Evolutionary conservation across 768 basidiomycete genomes (phyloP).

Genomic region (Termitomyces sp.): DNA sequence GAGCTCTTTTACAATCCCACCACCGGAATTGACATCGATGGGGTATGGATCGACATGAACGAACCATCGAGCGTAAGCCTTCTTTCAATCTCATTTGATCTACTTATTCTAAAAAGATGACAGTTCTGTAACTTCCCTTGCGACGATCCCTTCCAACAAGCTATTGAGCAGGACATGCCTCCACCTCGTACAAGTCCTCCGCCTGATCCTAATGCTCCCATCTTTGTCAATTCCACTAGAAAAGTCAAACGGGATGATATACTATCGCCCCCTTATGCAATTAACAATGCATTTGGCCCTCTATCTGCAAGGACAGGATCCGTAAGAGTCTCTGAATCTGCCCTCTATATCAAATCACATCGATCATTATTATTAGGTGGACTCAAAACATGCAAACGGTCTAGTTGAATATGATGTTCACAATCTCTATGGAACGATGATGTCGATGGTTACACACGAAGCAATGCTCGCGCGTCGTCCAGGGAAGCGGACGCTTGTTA

Average conservation of each 20-base stretch:
- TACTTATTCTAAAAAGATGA: background rate
- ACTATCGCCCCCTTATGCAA: slow-evolving; percentile 55
- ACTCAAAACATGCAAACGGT: slow-evolving; percentile 55
- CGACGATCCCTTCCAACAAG: slow-evolving; percentile 57
- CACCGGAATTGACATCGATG: slow-evolving; percentile 63
- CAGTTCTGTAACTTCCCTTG: slow-evolving; percentile 69
- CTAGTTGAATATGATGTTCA: slow-evolving; percentile 61
- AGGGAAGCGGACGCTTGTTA: slow-evolving; percentile 57
- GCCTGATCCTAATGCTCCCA: slow-evolving; percentile 52
- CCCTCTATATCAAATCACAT: background rate
- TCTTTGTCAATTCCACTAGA: slow-evolving; percentile 35
- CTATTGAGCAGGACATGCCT: slow-evolving; percentile 49
- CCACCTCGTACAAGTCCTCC: slow-evolving; percentile 49
- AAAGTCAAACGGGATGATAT: slow-evolving; percentile 33
- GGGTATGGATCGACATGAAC: slow-evolving; percentile 78
- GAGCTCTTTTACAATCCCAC: slow-evolving; percentile 50
- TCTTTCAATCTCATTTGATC: background rate
- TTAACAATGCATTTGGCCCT: slow-evolving; percentile 54
- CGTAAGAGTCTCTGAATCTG: slow-evolving; percentile 30
- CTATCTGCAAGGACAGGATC: slow-evolving; percentile 56
- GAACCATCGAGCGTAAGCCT: slow-evolving; percentile 61
- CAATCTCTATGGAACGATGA: slow-evolving; percentile 72
- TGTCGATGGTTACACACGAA: slow-evolving; percentile 59
- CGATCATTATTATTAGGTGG: slow-evolving; percentile 27
- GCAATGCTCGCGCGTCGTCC: slow-evolving; percentile 66